phyloP scores from a whole-genome alignment of 2,329 filamentous ascomycete species.

The Parascedosporium putredinis region DNA sequence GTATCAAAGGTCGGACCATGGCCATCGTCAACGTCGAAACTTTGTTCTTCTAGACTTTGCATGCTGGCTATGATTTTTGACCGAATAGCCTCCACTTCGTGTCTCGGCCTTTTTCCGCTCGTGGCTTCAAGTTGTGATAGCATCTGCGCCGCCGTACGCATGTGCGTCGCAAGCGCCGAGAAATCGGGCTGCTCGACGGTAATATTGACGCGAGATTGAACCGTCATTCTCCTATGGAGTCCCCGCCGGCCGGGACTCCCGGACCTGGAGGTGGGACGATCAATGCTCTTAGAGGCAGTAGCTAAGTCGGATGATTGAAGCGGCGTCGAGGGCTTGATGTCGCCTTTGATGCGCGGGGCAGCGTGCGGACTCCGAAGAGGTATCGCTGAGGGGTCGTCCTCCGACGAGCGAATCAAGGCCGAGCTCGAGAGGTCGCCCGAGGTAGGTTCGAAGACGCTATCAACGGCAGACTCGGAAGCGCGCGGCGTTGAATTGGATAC shows the following conservation, averaged over 20 bases:
- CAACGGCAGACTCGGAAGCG: conserved; percentile 36
- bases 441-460: conserved; percentile 77
- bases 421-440: conserved; percentile 70
- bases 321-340: background rate
- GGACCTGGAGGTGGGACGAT: conserved; percentile 51
- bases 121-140: conserved; percentile 72
- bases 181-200: conserved; percentile 66
- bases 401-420: conserved; percentile 51
- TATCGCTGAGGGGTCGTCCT: conserved; percentile 30
- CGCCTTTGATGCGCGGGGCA: conserved; percentile 3
- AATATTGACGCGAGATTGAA: conserved; percentile 43
- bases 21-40: conserved; percentile 65
- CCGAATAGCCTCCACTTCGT: conserved; percentile 73
- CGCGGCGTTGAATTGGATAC: conserved; percentile 21
- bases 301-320: conserved; percentile 38
- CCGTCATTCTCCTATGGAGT: conserved; percentile 49
- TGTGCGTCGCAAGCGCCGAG: conserved; percentile 73
- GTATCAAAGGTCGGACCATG: conserved; percentile 67
- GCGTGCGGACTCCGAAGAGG: conserved; percentile 10
- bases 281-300: conserved; percentile 60
- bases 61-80: conserved; percentile 84
- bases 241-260: conserved; percentile 46
- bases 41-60: conserved; percentile 79
- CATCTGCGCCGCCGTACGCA: conserved; percentile 83
- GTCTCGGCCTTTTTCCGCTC: conserved; percentile 66